Evolutionary conservation across 2,329 filamentous ascomycete genomes (phyloP), one percentile per base, ranked within the genome.

Genomic region (Beauveria pseudobassiana): DNA sequence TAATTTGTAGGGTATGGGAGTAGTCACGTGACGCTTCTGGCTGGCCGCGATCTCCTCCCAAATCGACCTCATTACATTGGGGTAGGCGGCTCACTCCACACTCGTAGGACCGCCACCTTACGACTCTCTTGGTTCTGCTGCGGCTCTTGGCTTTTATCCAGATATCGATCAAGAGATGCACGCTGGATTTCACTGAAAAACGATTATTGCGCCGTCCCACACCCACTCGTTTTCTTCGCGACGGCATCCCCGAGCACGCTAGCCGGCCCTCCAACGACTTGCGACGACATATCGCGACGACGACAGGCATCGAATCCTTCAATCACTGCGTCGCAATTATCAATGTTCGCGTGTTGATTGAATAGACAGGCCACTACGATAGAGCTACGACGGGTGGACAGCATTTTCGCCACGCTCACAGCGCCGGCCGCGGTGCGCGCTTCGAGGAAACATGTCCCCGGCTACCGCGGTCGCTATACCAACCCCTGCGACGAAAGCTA

Each of bases 401-500:
- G 34, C 43, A 24, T 14, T n/a, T n/a, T 28, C 34, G 28, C 30
- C 45, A 59, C 55, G 26, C 56, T 45, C 40, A 61, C 51, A 61
- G 59, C 46, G 62, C 54, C 48, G 62, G 50, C 61, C 43, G 53
- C 61, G 53, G 58, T 55, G 63, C 66, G 67, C 64, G 68, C 66
- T 66, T 67, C 70, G 60, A 65, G 64, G 52, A 70, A 72, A 70
- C 66, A 86, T 86, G 83, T 81, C 82, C 71, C 81, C 83, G 64
- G 78, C 82, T 69, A 80, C 81, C 70, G 78, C 80, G 63, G 76
- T 78, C 62, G 67, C 70, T 57, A 76, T 76, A 67, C 76, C 77
- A 63, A 74, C 75, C 70, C 76, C 73, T 67, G 69, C 74, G 66
- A 73, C 72, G 66, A 91, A 91, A 75, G 81, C 84, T 65, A 91